Percentiles rank a stretch among this genome's conserved stretches.
These are phyloP conservation scores for Pichia terricola DNA, from an alignment of 1,139 yeast genomes.

Conservation along the genomic window DNA sequence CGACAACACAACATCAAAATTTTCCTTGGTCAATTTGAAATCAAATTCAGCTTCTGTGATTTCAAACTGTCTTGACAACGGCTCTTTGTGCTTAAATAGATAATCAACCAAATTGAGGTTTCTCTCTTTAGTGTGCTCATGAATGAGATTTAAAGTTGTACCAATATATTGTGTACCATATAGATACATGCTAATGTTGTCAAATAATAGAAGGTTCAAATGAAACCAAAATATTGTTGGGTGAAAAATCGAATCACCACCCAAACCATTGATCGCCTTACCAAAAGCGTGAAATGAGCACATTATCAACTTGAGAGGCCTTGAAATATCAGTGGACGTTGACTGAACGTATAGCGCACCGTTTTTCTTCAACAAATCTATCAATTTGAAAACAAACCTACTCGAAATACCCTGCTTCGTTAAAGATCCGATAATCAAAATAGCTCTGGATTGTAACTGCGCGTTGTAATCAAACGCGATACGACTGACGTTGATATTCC, in stretches of 20 bases:
- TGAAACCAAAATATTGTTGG: slow-evolving; percentile 64
- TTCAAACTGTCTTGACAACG: slow-evolving; percentile 35
- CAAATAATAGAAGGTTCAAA: slow-evolving; percentile 30
- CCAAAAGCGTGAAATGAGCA: slow-evolving; percentile 42
- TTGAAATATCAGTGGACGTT: slow-evolving; percentile 13
- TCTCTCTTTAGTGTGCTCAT: slow-evolving; percentile 14
- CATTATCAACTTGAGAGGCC: slow-evolving; percentile 16
- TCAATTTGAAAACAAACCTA: slow-evolving; percentile 33
- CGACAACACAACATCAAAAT: slow-evolving; percentile 48
- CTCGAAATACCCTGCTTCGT: slow-evolving; percentile 58
- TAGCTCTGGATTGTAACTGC: slow-evolving; percentile 62
- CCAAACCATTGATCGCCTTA: slow-evolving; percentile 54
- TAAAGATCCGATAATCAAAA: slow-evolving; percentile 63
- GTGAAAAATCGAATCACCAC: slow-evolving; percentile 43
- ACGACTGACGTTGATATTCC: slow-evolving; percentile 59
- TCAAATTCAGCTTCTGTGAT: slow-evolving; percentile 39
- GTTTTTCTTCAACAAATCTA: slow-evolving; percentile 9
- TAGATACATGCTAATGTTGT: slow-evolving; percentile 41
- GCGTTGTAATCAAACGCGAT: slow-evolving; percentile 55
- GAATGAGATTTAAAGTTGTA: slow-evolving; percentile 25
- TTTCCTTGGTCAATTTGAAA: slow-evolving; percentile 33
- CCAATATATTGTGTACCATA: slow-evolving; percentile 40
- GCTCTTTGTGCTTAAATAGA: slow-evolving; percentile 32
- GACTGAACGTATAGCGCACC: neutral
- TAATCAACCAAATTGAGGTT: slow-evolving; percentile 14